A percentile compares a stretch with the other conserved stretches of the same genome.
phyloP scores from a whole-genome alignment of 495 filamentous ascomycete genomes.

The Mycothermus thermophilus region DNA sequence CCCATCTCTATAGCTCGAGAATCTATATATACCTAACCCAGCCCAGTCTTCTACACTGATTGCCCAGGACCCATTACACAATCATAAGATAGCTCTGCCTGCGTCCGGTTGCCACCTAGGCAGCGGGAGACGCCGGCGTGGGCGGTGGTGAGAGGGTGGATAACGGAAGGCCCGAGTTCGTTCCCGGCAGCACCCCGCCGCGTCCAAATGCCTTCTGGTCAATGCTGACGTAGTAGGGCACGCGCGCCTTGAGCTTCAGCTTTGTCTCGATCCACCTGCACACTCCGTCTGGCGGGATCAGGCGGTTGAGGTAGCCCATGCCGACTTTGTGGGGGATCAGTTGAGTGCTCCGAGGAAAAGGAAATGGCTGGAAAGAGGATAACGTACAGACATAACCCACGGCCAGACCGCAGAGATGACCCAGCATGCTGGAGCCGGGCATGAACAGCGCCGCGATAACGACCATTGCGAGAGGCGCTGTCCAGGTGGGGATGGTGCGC shows the following conservation, averaged over 20 bases:
- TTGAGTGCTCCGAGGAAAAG: conserved; percentile 4
- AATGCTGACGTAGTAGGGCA: conserved; percentile 81
- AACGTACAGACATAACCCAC: conserved; percentile 76
- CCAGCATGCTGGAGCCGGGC: conserved; percentile 68
- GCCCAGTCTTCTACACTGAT: too few relatives aligned
- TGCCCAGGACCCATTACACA: too few relatives aligned
- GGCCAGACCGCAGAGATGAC: conserved; percentile 66
- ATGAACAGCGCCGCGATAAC: conserved; percentile 57
- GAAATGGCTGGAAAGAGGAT: background rate
- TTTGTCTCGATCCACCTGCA: conserved; percentile 75
- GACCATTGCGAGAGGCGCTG: conserved; percentile 62
- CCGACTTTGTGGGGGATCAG: conserved; percentile 39
- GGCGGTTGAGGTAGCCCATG: conserved; percentile 67
- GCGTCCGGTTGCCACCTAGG: too few relatives aligned
- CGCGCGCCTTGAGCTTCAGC: conserved; percentile 62
- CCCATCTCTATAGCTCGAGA: too few relatives aligned
- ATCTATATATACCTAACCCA: too few relatives aligned
- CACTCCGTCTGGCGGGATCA: conserved; percentile 69
- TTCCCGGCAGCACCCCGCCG: conserved; percentile 71
- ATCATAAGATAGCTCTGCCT: too few relatives aligned
- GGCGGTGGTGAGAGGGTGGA: too few relatives aligned
- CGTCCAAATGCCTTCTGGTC: conserved; percentile 96
- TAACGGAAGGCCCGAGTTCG: conserved; percentile 16
- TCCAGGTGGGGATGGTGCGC: conserved; percentile 80
- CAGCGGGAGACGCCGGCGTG: too few relatives aligned